Conservation (phyloP, 345 rosid species). For the Hirschfeldia incana region DNA sequence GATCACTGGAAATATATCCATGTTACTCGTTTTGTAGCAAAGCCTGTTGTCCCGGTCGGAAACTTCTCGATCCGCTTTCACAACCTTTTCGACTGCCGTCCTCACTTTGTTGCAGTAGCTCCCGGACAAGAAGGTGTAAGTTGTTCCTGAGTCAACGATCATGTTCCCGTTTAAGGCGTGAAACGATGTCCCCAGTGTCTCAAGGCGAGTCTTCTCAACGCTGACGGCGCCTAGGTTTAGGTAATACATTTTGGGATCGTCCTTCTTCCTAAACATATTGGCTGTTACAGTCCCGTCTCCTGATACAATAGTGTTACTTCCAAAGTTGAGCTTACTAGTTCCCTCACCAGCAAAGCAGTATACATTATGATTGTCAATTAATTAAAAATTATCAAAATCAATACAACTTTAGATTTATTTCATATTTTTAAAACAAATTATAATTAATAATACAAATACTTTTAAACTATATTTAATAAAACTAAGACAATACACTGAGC, state of each 20-base stretch:
- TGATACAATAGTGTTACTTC: neutral
- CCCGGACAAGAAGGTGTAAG: neutral
- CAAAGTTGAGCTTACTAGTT: constrained; percentile 25
- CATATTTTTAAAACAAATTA: too few species aligned
- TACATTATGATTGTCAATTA: too few species aligned
- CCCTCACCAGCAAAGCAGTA: constrained; percentile 17
- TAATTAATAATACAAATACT: too few species aligned
- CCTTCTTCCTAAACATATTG: neutral
- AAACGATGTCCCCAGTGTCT: constrained; percentile 12
- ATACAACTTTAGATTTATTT: too few species aligned
- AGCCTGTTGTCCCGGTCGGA: neutral
- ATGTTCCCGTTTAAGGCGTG: neutral
- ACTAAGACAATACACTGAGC: too few species aligned
- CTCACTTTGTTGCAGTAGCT: neutral
- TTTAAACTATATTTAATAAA: too few species aligned
- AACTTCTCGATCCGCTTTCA: neutral
- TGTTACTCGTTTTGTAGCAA: neutral
- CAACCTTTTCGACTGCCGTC: neutral
- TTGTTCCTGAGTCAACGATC: neutral
- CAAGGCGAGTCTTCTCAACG: neutral
- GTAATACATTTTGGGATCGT: neutral
- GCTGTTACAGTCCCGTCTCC: constrained; percentile 3
- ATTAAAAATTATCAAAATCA: too few species aligned
- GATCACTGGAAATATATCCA: constrained; percentile 3
- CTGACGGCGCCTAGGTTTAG: constrained; percentile 22